phyloP scores from a whole-genome alignment of 352 stramenopile species.

The Elongisporangium anandrum region DNA sequence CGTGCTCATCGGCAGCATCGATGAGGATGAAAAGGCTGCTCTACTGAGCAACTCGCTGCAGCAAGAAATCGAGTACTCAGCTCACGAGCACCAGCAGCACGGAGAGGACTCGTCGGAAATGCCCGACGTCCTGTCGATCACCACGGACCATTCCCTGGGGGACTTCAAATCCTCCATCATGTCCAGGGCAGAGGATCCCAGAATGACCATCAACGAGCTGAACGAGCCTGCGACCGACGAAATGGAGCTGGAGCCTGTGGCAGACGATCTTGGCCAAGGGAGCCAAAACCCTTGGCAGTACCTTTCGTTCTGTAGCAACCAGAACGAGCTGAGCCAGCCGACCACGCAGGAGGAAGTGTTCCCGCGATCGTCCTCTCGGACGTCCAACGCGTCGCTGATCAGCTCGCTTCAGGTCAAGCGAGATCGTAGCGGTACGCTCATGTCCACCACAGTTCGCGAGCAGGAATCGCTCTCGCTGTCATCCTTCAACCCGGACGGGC shows the following conservation, averaged over 20 bases:
- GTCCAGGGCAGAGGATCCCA: neutral
- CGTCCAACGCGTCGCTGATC: too few relatives aligned
- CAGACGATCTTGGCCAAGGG: slow-evolving; percentile 12
- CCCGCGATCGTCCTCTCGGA: too few relatives aligned
- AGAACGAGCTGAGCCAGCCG: too few relatives aligned
- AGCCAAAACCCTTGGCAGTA: too few relatives aligned
- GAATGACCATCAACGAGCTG: slow-evolving; percentile 7
- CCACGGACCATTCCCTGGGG: too few relatives aligned
- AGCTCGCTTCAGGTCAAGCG: too few relatives aligned
- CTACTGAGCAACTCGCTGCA: neutral
- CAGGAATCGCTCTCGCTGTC: slow-evolving; percentile 5
- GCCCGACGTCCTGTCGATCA: too few relatives aligned
- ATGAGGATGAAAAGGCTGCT: neutral
- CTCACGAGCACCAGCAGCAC: slow-evolving; percentile 10
- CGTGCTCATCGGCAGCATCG: slow-evolving; percentile 7
- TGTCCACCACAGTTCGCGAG: too few relatives aligned
- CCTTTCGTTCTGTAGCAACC: too few relatives aligned
- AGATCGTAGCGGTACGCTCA: too few relatives aligned
- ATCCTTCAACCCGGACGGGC: slow-evolving; percentile 22
- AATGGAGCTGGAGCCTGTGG: neutral
- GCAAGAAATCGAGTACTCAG: slow-evolving; percentile 8
- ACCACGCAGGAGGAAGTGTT: too few relatives aligned
- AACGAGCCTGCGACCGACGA: neutral
- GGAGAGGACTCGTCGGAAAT: too few relatives aligned
- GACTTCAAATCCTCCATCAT: neutral